A percentile compares a stretch with the other conserved stretches of the same genome.
Conservation (phyloP, 371 early-diverging fungal genomes). For the Massospora cicadina region DNA sequence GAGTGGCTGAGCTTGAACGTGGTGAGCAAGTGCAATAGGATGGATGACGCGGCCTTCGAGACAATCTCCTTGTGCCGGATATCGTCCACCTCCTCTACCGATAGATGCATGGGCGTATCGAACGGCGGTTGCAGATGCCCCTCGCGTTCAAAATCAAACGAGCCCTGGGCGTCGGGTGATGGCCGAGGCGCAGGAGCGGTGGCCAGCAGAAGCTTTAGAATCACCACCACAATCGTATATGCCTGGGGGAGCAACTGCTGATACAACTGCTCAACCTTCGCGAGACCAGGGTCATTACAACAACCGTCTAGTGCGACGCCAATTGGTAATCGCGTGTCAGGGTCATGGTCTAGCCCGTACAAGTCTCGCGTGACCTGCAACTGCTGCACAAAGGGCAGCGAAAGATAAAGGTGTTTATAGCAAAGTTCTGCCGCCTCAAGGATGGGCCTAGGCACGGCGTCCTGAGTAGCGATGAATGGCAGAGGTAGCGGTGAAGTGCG, state of each 20-base stretch:
- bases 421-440: background rate
- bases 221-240: background rate
- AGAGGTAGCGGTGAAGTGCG: background rate
- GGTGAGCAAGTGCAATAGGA: constrained; percentile 44
- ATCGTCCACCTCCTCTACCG: constrained; percentile 31
- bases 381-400: background rate
- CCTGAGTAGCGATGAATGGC: background rate
- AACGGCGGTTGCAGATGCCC: constrained; percentile 4
- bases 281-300: background rate
- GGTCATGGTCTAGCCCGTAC: background rate
- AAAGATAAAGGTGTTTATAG: background rate
- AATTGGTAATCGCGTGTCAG: background rate
- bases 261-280: background rate
- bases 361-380: background rate
- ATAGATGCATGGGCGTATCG: constrained; percentile 9
- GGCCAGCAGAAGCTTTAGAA: constrained; percentile 5
- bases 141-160: background rate
- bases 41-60: constrained; percentile 51
- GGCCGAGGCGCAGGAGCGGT: background rate
- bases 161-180: background rate
- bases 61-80: constrained; percentile 50
- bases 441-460: background rate
- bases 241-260: background rate
- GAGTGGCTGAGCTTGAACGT: constrained; percentile 44
- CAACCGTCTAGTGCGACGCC: background rate